Evolutionary conservation across 2,329 filamentous ascomycete genomes (phyloP), one percentile per base, ranked within the genome.

Genomic region (Eutypa lata): DNA sequence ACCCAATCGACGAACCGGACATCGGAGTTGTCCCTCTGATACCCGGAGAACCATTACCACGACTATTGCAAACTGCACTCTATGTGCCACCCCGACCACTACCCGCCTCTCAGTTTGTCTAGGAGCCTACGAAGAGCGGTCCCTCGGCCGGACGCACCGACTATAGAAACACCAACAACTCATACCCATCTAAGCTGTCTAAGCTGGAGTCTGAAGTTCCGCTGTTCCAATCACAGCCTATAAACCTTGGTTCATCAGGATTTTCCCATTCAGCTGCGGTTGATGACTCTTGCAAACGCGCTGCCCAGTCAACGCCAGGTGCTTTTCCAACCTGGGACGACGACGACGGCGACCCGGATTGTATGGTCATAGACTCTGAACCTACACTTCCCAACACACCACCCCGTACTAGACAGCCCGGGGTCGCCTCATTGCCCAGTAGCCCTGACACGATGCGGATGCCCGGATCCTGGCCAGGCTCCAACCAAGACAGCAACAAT

Each of bases 401-500:
- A 48, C 50, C 31, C 31, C 13, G 21, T 40, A 22, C 40, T 43
- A 37, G 31, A 37, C 19, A 16, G 19, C n/a, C n/a, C n/a, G n/a
- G n/a, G n/a, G n/a, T n/a, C n/a, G n/a, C n/a, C n/a, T n/a, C n/a
- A n/a, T n/a, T n/a, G n/a, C n/a, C n/a, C n/a, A n/a, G n/a, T n/a
- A 26, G 22, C 5, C 14, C 42, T 13, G 13, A 24, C 42, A 45
- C 26, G 21, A 45, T 19, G 22, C 18, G 46, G 38, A 56, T 61
- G 52, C 58, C 58, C 48, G 58, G 58, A 47, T 35, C 55, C 31
- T 61, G 58, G 58, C 57, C 58, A 14, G 50, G 49, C 18, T n/a
- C 51, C n/a, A n/a, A n/a, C n/a, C n/a, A n/a, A 45, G 49, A 56
- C 33, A 49, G 21, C 42, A 19, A n/a, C 10, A 11, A 24, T 28